These are phyloP conservation scores for Globisporangium yorkense DNA, from an alignment of 352 stramenopile genomes.

Conservation along the genomic window DNA sequence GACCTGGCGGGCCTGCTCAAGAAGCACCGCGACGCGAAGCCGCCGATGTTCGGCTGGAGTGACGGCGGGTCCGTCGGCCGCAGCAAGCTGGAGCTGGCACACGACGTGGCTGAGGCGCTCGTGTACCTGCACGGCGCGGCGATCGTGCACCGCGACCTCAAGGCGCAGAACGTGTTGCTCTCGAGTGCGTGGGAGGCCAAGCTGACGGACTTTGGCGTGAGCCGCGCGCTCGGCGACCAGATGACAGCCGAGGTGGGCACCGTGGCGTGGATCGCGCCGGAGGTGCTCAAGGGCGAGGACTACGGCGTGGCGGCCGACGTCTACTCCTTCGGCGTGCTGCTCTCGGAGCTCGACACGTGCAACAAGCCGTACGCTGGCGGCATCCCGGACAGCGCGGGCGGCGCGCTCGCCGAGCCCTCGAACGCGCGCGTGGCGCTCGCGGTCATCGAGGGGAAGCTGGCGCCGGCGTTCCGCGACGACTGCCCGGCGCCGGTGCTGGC, in stretches of 20 bases:
- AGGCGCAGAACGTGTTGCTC: conserved; percentile 52
- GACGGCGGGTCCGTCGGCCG: not conserved
- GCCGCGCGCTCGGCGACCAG: conserved; percentile 22
- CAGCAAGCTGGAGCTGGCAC: conserved; percentile 15
- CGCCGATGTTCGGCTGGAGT: conserved; percentile 29
- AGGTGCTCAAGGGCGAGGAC: conserved; percentile 39
- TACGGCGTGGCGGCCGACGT: conserved; percentile 49
- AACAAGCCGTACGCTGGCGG: conserved; percentile 32
- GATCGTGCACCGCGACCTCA: conserved; percentile 55
- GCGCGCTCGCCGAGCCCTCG: conserved; percentile 17
- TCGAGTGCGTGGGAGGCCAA: conserved; percentile 22
- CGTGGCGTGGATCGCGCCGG: conserved; percentile 45
- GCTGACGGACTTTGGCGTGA: conserved; percentile 27
- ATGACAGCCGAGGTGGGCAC: conserved; percentile 54
- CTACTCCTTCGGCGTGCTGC: conserved; percentile 51
- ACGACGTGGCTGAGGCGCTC: conserved; percentile 21
- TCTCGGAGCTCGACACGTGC: conserved; percentile 48
- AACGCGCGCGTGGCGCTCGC: conserved; percentile 37
- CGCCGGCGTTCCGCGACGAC: conserved; percentile 30
- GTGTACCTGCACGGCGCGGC: conserved; percentile 27
- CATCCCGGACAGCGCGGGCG: conserved; percentile 5
- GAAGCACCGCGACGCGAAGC: conserved; percentile 11
- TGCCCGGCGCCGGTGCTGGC: conserved; percentile 24
- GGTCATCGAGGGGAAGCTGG: conserved; percentile 32
- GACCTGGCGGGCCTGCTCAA: conserved; percentile 19